Evolutionary conservation across 495 filamentous ascomycete species (phyloP).

Genomic region (Xylaria cubensis): DNA sequence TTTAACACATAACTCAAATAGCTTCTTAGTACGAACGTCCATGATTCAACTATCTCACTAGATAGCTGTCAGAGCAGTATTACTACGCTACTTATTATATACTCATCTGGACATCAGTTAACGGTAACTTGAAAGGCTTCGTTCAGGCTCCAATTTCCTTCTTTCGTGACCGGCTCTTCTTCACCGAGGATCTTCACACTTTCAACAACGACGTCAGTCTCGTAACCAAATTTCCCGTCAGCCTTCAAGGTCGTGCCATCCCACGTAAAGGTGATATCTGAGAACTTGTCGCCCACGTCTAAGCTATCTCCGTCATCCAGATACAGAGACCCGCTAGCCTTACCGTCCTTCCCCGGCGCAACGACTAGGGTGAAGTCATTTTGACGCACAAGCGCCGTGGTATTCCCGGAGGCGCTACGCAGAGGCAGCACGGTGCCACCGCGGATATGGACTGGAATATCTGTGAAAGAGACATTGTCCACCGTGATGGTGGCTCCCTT

Average conservation of each 20-base stretch:
- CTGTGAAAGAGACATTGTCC: constrained; percentile 61
- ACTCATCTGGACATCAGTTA: background rate
- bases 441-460: constrained; percentile 75
- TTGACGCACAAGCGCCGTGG: constrained; percentile 69
- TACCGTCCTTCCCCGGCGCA: constrained; percentile 59
- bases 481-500: constrained; percentile 58
- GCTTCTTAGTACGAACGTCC: too few species aligned
- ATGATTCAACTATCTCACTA: background rate
- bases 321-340: constrained; percentile 56
- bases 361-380: constrained; percentile 72
- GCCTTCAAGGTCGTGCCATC: constrained; percentile 51
- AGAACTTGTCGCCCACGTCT: constrained; percentile 53
- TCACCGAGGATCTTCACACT: constrained; percentile 56
- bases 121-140: constrained; percentile 29
- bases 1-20: too few species aligned
- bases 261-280: constrained; percentile 57
- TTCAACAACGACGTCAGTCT: constrained; percentile 57
- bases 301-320: constrained; percentile 67
- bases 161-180: constrained; percentile 17
- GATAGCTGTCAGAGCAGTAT: background rate
- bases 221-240: constrained; percentile 56
- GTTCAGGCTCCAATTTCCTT: constrained; percentile 31
- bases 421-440: constrained; percentile 74
- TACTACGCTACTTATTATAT: background rate
- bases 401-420: constrained; percentile 67